A percentile compares a stretch with the other conserved stretches of the same genome.
phyloP scores from a whole-genome alignment of 257 asterid species.

The Marsdenia floribunda region DNA sequence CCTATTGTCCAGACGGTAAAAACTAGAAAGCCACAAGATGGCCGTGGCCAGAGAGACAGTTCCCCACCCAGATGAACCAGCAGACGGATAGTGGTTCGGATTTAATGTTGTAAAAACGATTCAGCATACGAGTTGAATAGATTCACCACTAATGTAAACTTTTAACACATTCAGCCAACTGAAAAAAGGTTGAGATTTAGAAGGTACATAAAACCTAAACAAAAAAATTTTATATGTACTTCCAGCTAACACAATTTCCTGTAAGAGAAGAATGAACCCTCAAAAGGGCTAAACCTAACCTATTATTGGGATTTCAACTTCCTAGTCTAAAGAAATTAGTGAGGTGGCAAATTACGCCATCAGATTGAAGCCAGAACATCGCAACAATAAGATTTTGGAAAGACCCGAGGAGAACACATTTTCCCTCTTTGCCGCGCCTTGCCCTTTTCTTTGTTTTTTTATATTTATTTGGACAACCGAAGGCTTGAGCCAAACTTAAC shows the following conservation, averaged over 20 bases:
- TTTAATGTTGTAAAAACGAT: too few species aligned
- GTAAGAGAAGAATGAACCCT: neutral
- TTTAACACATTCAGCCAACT: too few species aligned
- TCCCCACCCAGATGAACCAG: neutral
- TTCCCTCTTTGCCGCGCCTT: neutral
- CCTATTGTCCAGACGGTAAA: too few species aligned
- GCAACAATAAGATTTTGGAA: neutral
- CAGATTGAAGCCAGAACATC: neutral
- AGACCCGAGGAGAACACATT: neutral
- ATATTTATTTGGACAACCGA: too few species aligned
- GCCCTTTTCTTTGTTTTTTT: neutral
- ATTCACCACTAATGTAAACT: too few species aligned
- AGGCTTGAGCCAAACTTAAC: slow-evolving; percentile 4
- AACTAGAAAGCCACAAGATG: neutral
- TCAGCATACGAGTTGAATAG: neutral
- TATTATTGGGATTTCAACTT: neutral
- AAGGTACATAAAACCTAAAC: neutral
- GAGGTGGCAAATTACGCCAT: neutral
- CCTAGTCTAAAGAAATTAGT: neutral
- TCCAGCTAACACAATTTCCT: neutral
- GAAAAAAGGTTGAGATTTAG: neutral
- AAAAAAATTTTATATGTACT: neutral
- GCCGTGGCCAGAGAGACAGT: neutral
- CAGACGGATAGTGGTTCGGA: neutral
- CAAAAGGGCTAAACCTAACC: neutral